These are phyloP conservation scores for Pichia pseudocactophila DNA, from an alignment of 805 yeast species.

Conservation along the genomic window DNA sequence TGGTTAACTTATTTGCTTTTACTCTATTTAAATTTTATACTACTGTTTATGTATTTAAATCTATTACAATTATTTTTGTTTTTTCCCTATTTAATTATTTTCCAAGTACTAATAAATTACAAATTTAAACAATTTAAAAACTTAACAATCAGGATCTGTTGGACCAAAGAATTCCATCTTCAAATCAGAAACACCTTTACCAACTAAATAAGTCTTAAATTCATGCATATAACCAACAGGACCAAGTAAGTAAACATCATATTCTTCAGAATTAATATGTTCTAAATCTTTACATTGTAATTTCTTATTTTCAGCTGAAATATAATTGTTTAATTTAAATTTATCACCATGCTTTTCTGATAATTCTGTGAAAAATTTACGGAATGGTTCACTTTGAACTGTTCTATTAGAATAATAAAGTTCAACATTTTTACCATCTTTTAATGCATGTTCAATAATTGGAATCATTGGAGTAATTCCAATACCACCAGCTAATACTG, in stretches of 20 bases:
- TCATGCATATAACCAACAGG: slow-evolving; percentile 28
- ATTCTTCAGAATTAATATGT: slow-evolving; percentile 10
- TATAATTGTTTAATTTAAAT: slow-evolving; percentile 1
- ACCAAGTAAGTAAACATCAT: slow-evolving; percentile 29
- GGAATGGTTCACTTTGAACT: slow-evolving; percentile 11
- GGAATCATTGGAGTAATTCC: slow-evolving; percentile 61
- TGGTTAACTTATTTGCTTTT: not conserved
- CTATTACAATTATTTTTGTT: no score
- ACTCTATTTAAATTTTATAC: not conserved
- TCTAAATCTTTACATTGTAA: slow-evolving; percentile 20
- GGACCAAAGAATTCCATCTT: slow-evolving; percentile 30
- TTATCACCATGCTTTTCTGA: slow-evolving; percentile 4
- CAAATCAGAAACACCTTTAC: slow-evolving; percentile 15
- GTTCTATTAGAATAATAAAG: slow-evolving; percentile 29
- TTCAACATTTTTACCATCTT: slow-evolving; percentile 26
- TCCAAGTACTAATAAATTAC: not conserved
- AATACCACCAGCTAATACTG: slow-evolving; percentile 52
- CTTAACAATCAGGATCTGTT: slow-evolving; percentile 11
- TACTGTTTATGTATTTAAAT: no score
- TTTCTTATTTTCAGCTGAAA: slow-evolving; percentile 9
- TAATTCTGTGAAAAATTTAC: slow-evolving; percentile 8
- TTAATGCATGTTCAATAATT: slow-evolving; percentile 34
- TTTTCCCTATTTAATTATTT: no score
- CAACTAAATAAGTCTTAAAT: slow-evolving; percentile 20
- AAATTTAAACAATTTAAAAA: not conserved